Base-by-base conservation (phyloP, 2,329 filamentous ascomycete species). In the Aspergillus fischeri region DNA sequence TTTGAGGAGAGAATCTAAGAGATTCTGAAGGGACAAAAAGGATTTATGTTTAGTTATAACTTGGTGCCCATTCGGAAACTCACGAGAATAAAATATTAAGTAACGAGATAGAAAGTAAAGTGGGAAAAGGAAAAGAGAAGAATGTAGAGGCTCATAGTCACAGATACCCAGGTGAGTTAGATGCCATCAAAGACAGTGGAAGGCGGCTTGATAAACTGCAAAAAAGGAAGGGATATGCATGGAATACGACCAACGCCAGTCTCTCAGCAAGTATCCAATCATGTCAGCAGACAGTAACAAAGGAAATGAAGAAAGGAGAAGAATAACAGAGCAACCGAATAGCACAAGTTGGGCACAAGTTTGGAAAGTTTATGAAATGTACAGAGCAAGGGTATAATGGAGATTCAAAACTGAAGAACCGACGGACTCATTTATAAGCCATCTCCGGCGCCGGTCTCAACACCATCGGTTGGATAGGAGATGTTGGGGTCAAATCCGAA, bases 401-500 rank as follows among this genome's bases (percentile, higher is more conserved):
- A 63, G 70, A 65, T 59, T 65, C 69, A 63, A 61, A 70, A 66
- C 63, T 65, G 65, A 68, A 71, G 63, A 65, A 69, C 67, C 66
- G 63, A 67, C 59, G 65, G 65, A 54, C 62, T 69, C 68, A 60
- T 72, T 73, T 68, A 76, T 62, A 75, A 60, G 63, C 65, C 62
- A 55, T 74, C 73, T 52, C 69, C 70, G 56, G 73, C 67, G 64
- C 73, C 73, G 51, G 75, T 77, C 63, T 77, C 76, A 61, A 78
- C 76, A 63, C 75, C 73, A 60, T 78, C 76, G 11, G 69, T 65
- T 35, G 68, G 58, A 58, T 75, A 76, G 47, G 68, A 57, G 56
- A 75, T 69, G 60, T 64, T 76, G 24, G 74, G 71, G 45, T 77
- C 75, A 57, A 78, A 78, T 27, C 73, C 73, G 63, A 78, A 78